Conservation (phyloP, 257 asterid species). For the Solanum lycopersicoides region DNA sequence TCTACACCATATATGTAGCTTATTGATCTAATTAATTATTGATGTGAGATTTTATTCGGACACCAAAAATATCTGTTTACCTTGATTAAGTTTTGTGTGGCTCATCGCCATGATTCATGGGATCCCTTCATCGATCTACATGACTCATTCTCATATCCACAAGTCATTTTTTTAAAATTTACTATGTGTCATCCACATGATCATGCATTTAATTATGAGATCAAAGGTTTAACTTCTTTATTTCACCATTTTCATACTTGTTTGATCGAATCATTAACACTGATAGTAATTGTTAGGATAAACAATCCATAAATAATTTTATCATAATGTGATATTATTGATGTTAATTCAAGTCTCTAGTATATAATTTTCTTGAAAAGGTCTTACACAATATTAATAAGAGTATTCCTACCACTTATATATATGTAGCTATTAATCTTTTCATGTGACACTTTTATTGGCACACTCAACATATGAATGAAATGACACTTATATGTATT, state of each 20-base stretch:
- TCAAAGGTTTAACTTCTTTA: not conserved
- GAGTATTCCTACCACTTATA: not conserved
- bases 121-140: not conserved
- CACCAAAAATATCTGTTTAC: not conserved
- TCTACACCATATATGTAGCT: not conserved
- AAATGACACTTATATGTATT: not conserved
- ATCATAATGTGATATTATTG: not conserved
- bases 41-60: not conserved
- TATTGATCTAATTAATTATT: not conserved
- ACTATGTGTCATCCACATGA: not conserved
- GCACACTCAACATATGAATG: not conserved
- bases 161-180: too few relatives aligned
- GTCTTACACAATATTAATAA: not conserved
- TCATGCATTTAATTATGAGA: not conserved
- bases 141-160: not conserved
- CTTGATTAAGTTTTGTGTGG: not conserved
- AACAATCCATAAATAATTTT: not conserved
- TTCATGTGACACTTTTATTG: not conserved
- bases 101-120: not conserved
- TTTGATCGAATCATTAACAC: not conserved
- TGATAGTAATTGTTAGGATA: not conserved
- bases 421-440: not conserved
- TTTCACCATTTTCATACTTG: not conserved
- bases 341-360: not conserved
- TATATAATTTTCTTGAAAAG: not conserved